A percentile compares a stretch with the other conserved stretches of the same genome.
These are phyloP conservation scores for Babesia ovata DNA, from an alignment of 169 alveolate genomes.

Conservation along the genomic window DNA sequence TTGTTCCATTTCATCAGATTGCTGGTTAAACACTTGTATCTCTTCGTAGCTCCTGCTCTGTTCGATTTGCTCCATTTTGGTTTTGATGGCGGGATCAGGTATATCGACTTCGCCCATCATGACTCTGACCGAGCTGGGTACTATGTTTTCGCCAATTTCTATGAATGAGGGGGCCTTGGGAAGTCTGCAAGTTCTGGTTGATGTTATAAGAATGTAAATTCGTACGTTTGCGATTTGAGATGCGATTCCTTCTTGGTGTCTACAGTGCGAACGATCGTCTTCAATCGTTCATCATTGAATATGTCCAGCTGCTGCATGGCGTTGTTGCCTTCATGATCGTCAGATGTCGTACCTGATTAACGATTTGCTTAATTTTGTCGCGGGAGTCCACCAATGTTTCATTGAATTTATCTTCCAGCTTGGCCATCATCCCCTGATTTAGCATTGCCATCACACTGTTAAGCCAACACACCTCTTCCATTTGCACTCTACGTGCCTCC, in stretches of 20 bases:
- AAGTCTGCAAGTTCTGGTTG: neutral
- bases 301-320: constrained; percentile 26
- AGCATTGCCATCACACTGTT: neutral
- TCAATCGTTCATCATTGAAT: constrained; percentile 38
- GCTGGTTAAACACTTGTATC: constrained; percentile 62
- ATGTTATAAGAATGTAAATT: neutral
- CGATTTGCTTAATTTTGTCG: constrained; percentile 40
- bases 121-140: constrained; percentile 69
- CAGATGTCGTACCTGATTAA: constrained; percentile 31
- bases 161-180: constrained; percentile 37
- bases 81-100: constrained; percentile 61
- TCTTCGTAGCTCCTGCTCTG: constrained; percentile 64
- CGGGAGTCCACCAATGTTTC: constrained; percentile 53
- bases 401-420: constrained; percentile 58
- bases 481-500: constrained; percentile 70
- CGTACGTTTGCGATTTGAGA: constrained; percentile 17
- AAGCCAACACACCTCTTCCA: constrained; percentile 70
- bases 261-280: constrained; percentile 17
- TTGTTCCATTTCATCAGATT: constrained; percentile 59
- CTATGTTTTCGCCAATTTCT: constrained; percentile 33
- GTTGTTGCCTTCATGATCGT: neutral
- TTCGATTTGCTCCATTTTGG: constrained; percentile 67
- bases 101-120: constrained; percentile 63
- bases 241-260: constrained; percentile 20
- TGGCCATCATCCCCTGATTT: constrained; percentile 65